Conservation (phyloP, 2,329 filamentous ascomycete genomes). For the Penicillium sp. region DNA sequence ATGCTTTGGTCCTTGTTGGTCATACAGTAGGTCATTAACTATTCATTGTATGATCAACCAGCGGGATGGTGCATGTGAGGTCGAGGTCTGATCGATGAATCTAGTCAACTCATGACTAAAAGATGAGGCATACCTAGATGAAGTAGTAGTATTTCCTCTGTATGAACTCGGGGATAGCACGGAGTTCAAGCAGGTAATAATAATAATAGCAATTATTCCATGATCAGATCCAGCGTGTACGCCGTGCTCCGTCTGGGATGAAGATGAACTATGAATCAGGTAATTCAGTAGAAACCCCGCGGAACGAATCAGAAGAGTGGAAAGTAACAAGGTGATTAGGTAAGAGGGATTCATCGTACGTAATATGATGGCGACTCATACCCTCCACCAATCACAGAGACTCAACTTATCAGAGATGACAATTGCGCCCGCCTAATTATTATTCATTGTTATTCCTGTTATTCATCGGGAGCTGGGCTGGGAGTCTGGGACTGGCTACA, state of each 20-base stretch:
- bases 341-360: slow-evolving; percentile 35
- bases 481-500: not conserved
- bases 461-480: not conserved
- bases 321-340: not conserved
- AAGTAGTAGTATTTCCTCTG: too few species aligned
- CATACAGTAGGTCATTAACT: too few species aligned
- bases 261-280: not conserved
- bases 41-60: not conserved
- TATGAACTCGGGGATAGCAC: not conserved
- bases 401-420: slow-evolving; percentile 40
- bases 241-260: not conserved
- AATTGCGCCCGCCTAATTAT: slow-evolving; percentile 30
- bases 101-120: not conserved
- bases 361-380: slow-evolving; percentile 38
- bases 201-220: not conserved
- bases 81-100: not conserved
- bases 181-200: not conserved
- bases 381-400: slow-evolving; percentile 38
- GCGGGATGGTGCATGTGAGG: not conserved
- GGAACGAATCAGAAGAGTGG: not conserved
- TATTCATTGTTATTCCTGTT: slow-evolving; percentile 12
- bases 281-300: not conserved
- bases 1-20: not conserved
- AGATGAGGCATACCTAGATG: not conserved
- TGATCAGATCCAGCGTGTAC: not conserved